phyloP scores from a whole-genome alignment of 805 yeast species.

The Myxozyma udenii region DNA sequence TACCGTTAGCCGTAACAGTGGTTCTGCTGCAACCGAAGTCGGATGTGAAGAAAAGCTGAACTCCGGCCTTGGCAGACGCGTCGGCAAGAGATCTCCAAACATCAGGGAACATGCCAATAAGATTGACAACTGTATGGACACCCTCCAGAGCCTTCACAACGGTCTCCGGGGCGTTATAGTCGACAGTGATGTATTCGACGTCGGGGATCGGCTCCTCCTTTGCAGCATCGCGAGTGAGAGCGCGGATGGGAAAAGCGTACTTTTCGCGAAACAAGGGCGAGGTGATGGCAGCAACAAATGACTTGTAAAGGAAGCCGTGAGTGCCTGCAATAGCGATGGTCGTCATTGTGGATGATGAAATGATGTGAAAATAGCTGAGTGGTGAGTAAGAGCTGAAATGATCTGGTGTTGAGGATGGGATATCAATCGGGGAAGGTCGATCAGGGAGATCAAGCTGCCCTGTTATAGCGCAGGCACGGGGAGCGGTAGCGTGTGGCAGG shows the following conservation, averaged over 20 bases:
- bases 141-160: constrained; percentile 42
- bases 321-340: constrained; percentile 52
- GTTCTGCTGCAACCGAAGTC: constrained; percentile 53
- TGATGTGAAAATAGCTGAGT: background rate
- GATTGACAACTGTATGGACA: constrained; percentile 51
- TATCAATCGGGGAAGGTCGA: too few relatives aligned
- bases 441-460: too few relatives aligned
- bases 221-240: constrained; percentile 47
- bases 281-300: constrained; percentile 47
- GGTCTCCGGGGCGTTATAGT: constrained; percentile 32
- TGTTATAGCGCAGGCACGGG: too few relatives aligned
- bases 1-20: background rate
- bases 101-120: constrained; percentile 40
- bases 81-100: constrained; percentile 41
- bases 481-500: too few relatives aligned
- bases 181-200: constrained; percentile 16
- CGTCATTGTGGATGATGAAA: constrained; percentile 1
- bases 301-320: constrained; percentile 52
- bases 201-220: constrained; percentile 9
- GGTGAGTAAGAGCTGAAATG: background rate
- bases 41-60: constrained; percentile 56
- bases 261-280: constrained; percentile 45
- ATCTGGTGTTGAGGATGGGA: background rate
- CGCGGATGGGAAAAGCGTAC: constrained; percentile 49
- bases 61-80: constrained; percentile 42